A percentile compares a stretch with the other conserved stretches of the same genome.
These are phyloP conservation scores for Leishmania amazonensis DNA, from an alignment of 208 protist genomes.

Conservation along the genomic window DNA sequence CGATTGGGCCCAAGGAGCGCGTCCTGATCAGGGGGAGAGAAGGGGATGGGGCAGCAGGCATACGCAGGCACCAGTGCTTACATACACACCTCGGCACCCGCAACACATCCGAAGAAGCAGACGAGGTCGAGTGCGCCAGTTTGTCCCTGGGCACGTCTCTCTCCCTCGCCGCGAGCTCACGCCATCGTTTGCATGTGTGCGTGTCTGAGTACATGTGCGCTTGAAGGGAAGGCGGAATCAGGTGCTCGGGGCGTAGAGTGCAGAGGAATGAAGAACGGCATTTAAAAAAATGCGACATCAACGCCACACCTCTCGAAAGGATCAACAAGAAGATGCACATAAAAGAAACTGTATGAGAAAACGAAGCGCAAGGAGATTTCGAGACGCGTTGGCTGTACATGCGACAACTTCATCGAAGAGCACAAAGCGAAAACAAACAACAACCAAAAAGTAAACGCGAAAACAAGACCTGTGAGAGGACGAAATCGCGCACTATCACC, in stretches of 20 bases:
- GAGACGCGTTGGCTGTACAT: neutral
- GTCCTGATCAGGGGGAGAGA: neutral
- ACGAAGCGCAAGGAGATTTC: neutral
- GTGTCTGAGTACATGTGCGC: neutral
- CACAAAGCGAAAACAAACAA: neutral
- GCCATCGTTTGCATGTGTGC: neutral
- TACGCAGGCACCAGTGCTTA: neutral
- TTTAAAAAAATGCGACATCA: neutral
- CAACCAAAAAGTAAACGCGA: neutral
- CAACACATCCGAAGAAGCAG: neutral
- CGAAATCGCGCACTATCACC: constrained; percentile 5
- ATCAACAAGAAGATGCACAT: neutral
- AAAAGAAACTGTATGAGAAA: neutral
- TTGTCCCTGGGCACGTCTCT: neutral
- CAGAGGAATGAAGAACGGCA: neutral
- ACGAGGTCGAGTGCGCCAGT: neutral
- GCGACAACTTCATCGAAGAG: neutral
- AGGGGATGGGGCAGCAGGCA: neutral
- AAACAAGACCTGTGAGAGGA: too few relatives aligned
- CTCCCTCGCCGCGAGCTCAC: neutral
- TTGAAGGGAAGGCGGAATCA: neutral
- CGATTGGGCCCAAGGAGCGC: neutral
- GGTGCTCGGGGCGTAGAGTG: neutral
- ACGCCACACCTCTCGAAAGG: neutral
- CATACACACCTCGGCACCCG: neutral